A percentile compares a stretch with the other conserved stretches of the same genome.
Evolutionary conservation across 176 grass and related monocot species (phyloP).

Genomic region (Rhynchospora breviuscula): DNA sequence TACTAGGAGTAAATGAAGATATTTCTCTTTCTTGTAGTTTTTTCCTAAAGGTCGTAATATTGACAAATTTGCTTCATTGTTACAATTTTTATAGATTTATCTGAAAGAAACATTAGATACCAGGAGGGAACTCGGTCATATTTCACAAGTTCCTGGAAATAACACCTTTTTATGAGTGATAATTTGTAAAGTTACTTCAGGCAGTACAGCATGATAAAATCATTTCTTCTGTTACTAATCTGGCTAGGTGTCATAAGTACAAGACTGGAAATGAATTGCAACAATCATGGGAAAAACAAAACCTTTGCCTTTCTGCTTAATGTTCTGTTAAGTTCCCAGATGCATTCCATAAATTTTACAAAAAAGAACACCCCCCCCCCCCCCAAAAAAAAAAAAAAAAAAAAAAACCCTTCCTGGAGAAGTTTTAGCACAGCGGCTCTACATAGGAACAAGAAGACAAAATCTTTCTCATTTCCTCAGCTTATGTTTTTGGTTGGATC

Average conservation of each 20-base stretch:
- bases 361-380: background rate
- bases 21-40: background rate
- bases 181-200: background rate
- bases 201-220: background rate
- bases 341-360: background rate
- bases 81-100: background rate
- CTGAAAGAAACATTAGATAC: background rate
- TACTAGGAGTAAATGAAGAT: background rate
- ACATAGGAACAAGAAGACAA: background rate
- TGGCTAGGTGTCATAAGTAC: conserved; percentile 1
- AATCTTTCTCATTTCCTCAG: background rate
- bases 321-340: background rate
- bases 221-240: background rate
- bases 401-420: background rate
- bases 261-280: background rate
- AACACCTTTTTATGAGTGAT: background rate
- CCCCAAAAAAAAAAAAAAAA: background rate
- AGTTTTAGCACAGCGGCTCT: background rate
- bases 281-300: background rate
- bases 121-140: background rate
- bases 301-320: background rate
- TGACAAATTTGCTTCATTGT: background rate
- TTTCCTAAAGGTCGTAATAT: background rate
- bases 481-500: conserved; percentile 24
- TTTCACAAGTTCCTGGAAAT: background rate